A percentile compares a stretch with the other conserved stretches of the same genome.
These are phyloP conservation scores for Cutaneotrichosporon sp. DNA, from an alignment of 1,284 basidiomycete species.

Conservation along the genomic window DNA sequence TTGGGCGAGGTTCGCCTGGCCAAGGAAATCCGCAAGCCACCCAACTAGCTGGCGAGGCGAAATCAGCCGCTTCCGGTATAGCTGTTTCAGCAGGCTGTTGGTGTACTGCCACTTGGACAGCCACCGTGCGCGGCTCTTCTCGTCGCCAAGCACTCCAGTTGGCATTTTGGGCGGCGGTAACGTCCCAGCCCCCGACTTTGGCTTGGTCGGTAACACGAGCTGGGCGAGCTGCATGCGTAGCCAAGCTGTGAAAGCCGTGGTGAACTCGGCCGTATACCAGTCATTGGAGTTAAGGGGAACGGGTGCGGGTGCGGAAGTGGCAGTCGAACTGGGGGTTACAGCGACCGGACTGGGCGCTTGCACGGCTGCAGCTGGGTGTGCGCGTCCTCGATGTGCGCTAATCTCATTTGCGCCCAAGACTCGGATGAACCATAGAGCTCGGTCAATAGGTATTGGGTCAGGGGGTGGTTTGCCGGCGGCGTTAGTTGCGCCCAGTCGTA, in stretches of 20 bases:
- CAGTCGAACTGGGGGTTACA: conserved; percentile 35
- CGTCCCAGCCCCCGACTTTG: conserved; percentile 60
- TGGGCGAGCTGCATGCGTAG: conserved; percentile 83
- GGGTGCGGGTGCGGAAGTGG: conserved; percentile 35
- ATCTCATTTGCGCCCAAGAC: conserved; percentile 95
- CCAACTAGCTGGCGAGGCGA: conserved; percentile 72
- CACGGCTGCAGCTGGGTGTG: conserved; percentile 28
- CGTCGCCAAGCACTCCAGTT: conserved; percentile 52
- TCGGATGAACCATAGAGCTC: conserved; percentile 93
- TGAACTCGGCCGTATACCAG: conserved; percentile 87
- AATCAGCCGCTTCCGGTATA: conserved; percentile 75
- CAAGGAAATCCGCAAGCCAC: conserved; percentile 79
- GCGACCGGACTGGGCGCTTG: conserved; percentile 34
- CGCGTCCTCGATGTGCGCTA: conserved; percentile 58
- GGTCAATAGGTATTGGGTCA: conserved; percentile 71
- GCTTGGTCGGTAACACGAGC: conserved; percentile 71
- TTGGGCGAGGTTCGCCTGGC: conserved; percentile 73
- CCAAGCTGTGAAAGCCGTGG: conserved; percentile 77
- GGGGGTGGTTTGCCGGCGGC: conserved; percentile 30
- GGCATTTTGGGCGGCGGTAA: conserved; percentile 22
- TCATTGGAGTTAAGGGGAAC: conserved; percentile 60
- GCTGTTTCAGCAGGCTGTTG: conserved; percentile 65
- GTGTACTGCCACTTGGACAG: conserved; percentile 42
- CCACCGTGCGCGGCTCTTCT: conserved; percentile 32
- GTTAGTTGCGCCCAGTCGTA: neutral